Base-by-base conservation (phyloP, 2,329 filamentous ascomycete genomes). In the Pseudogymnoascus sp. region DNA sequence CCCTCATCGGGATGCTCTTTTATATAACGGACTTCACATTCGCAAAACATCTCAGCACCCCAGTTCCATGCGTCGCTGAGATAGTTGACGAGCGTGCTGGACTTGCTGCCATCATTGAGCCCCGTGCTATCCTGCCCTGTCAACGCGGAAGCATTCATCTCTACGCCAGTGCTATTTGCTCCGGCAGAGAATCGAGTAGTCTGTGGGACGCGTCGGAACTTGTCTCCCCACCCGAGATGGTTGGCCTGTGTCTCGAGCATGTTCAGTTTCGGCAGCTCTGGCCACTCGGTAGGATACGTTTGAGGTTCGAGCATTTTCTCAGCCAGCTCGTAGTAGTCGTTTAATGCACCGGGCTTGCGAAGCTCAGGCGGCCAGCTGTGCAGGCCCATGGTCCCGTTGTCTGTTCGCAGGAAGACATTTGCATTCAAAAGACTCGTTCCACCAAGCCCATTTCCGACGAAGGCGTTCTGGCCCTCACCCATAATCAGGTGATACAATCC, bases 41-140 rank as follows among this genome's bases (percentile, higher is more conserved):
- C 80, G 71, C 86, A 89, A 65, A 89, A 89, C 72, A 89, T 82
- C 68, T 89, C 85, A 10, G 86, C 84, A 7, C 86, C 87, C 84
- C 85, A 87, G 67, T 87, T 87, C 86, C 85, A 88, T 1, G 87
- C 85, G 70, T 89, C 86, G 6, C 83, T 79, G 6, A 89, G 74
- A 67, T 89, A 89, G 0, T 86, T 89, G 37, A 87, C 83, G 1
- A 85, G 75, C 0, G 83, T 87, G 9, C 82, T 86, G 15, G 80
- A 87, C 72, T 88, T 88, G 31, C 83, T 87, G 1, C 84, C 84
- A 70, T 89, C 86, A 66, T 89, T 88, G 63, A 87, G 67, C 0
- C 86, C 86, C 0, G 85, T 87, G 39, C 72, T 73, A 66, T 89
- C 86, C 71, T 86, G 83, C 1, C 86, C 86, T 0, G 82, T 83